A percentile compares a stretch with the other conserved stretches of the same genome.
Evolutionary conservation across 495 filamentous ascomycete species (phyloP).

Genomic region (Aspergillus saccharolyticus): DNA sequence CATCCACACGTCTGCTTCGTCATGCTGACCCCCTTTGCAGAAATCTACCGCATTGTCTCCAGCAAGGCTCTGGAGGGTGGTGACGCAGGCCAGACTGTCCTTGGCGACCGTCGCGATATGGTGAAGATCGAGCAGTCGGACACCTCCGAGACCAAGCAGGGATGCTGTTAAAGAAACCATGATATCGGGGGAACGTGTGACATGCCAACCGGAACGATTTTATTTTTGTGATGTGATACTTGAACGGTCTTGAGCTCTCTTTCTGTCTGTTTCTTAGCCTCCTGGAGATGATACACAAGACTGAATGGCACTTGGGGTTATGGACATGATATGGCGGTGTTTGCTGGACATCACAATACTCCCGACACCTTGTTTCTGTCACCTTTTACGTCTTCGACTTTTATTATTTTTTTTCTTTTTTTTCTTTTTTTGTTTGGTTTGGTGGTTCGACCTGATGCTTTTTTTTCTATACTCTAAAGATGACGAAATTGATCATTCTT

Average conservation of each 20-base stretch:
- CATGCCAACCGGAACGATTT: slow-evolving; percentile 37
- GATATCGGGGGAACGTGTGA: slow-evolving; percentile 17
- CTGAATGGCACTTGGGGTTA: slow-evolving; percentile 26
- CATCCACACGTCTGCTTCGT: neutral
- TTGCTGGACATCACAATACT: slow-evolving; percentile 24
- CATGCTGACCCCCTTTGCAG: slow-evolving; percentile 39
- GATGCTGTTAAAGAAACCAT: slow-evolving; percentile 69
- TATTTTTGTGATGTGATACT: slow-evolving; percentile 42
- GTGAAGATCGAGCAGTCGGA: slow-evolving; percentile 79
- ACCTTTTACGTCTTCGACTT: slow-evolving; percentile 9
- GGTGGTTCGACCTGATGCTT: slow-evolving; percentile 12
- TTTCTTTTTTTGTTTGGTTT: slow-evolving; percentile 17
- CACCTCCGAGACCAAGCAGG: slow-evolving; percentile 70
- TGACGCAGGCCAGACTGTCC: slow-evolving; percentile 67
- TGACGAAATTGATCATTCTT: slow-evolving; percentile 30
- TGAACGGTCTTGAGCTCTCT: slow-evolving; percentile 39
- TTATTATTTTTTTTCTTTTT: slow-evolving; percentile 17
- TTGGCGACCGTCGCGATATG: slow-evolving; percentile 63
- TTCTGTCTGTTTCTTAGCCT: slow-evolving; percentile 38
- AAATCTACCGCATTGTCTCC: slow-evolving; percentile 99
- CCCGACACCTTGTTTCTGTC: slow-evolving; percentile 18
- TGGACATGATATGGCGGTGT: slow-evolving; percentile 23
- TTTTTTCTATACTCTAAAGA: slow-evolving; percentile 14
- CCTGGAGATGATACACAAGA: slow-evolving; percentile 38
- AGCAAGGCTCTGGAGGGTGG: slow-evolving; percentile 90